Evolutionary conservation across 169 alveolate genomes (phyloP).

Genomic region (Plasmodium vivax): DNA sequence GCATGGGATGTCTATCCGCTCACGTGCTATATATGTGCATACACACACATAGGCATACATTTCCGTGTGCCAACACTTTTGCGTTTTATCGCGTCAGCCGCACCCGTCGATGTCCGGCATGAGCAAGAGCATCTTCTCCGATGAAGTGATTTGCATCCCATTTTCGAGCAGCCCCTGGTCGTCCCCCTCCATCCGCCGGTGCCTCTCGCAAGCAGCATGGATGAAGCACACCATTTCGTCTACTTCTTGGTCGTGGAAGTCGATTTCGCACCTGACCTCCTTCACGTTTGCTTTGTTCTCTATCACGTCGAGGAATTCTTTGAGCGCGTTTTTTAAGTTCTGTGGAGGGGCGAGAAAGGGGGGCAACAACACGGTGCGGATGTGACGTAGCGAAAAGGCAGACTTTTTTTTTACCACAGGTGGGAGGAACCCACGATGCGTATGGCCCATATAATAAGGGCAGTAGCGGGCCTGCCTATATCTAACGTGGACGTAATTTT

Average conservation of each 20-base stretch:
- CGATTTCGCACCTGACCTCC: constrained; percentile 16
- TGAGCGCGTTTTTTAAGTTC: constrained; percentile 27
- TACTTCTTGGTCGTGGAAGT: constrained; percentile 41
- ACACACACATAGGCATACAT: constrained; percentile 2
- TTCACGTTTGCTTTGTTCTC: constrained; percentile 32
- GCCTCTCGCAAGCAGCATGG: constrained; percentile 31
- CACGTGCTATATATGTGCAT: background rate
- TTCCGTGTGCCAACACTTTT: background rate
- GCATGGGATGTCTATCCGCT: background rate
- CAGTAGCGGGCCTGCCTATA: background rate
- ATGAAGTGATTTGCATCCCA: constrained; percentile 8
- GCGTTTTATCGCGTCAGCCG: background rate
- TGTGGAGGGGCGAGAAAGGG: background rate
- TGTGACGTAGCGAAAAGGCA: background rate
- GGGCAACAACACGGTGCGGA: background rate
- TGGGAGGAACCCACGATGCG: background rate
- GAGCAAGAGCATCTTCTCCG: constrained; percentile 36
- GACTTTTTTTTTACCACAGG: background rate
- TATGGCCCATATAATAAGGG: background rate
- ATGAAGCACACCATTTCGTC: constrained; percentile 22
- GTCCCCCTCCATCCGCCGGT: background rate
- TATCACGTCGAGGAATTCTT: constrained; percentile 12
- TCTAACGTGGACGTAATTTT: constrained; percentile 21
- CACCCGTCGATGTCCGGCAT: constrained; percentile 62
- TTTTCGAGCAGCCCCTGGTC: background rate